These are phyloP conservation scores for Botrytis medusae DNA, from an alignment of 2,329 filamentous ascomycete species.

Conservation along the genomic window DNA sequence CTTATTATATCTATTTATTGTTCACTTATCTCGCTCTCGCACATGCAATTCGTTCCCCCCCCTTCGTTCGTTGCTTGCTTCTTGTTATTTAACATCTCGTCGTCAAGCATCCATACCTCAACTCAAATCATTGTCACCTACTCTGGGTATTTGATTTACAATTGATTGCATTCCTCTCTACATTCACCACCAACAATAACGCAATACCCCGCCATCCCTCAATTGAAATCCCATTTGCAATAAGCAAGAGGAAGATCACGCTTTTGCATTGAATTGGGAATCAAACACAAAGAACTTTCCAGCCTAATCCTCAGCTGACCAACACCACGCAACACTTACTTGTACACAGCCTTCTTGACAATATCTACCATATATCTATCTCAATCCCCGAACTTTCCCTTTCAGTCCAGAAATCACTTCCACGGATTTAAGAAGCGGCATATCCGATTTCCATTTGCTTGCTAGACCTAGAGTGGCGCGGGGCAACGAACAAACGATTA, in stretches of 20 bases:
- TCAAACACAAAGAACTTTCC: slow-evolving; percentile 35
- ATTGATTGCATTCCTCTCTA: slow-evolving; percentile 28
- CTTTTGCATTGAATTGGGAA: slow-evolving; percentile 33
- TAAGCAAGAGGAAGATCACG: slow-evolving; percentile 3
- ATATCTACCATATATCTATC: slow-evolving; percentile 19
- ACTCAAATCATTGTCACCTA: not conserved
- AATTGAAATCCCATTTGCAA: slow-evolving; percentile 13
- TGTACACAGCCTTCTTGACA: slow-evolving; percentile 20
- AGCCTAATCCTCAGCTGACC: slow-evolving; percentile 34
- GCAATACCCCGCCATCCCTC: slow-evolving; percentile 20
- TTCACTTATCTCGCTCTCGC: not conserved
- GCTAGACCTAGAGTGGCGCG: slow-evolving; percentile 19
- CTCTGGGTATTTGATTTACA: slow-evolving; percentile 13
- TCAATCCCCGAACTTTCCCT: not conserved
- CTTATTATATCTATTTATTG: slow-evolving; percentile 10
- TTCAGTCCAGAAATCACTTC: not conserved
- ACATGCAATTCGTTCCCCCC: not conserved
- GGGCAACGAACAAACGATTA: slow-evolving; percentile 22
- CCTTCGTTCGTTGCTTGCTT: not conserved
- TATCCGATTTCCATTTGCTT: slow-evolving; percentile 3
- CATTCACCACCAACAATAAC: slow-evolving; percentile 23
- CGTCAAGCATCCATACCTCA: not conserved
- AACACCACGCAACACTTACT: slow-evolving; percentile 23
- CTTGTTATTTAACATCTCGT: not conserved
- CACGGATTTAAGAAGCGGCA: slow-evolving; percentile 18